Percentiles rank a stretch among this genome's conserved stretches.
These are phyloP conservation scores for Macroventuria anomochaeta DNA, from an alignment of 2,329 filamentous ascomycete species.

Conservation along the genomic window DNA sequence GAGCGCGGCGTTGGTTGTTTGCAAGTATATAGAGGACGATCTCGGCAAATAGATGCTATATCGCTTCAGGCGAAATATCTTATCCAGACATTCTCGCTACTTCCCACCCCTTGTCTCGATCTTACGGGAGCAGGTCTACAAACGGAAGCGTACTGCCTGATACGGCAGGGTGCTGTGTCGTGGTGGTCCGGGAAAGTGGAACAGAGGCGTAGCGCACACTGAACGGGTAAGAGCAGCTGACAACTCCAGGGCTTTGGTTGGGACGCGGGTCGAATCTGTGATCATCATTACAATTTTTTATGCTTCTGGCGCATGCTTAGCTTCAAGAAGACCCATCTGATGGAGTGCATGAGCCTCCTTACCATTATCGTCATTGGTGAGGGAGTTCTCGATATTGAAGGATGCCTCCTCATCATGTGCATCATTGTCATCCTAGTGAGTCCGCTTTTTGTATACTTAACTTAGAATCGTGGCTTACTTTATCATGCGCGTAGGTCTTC, in stretches of 20 bases:
- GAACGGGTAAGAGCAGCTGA: neutral
- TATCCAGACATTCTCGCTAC: neutral
- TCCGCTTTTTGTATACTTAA: neutral
- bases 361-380: conserved; percentile 72
- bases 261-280: conserved; percentile 54
- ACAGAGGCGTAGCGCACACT: neutral
- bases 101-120: neutral
- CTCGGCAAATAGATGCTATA: conserved; percentile 5
- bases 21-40: neutral
- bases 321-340: conserved; percentile 68
- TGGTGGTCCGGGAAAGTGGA: neutral
- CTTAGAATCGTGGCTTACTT: neutral
- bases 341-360: conserved; percentile 67
- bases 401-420: conserved; percentile 46
- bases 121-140: neutral
- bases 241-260: neutral
- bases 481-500: conserved; percentile 52
- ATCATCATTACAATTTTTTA: conserved; percentile 61
- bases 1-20: conserved; percentile 9
- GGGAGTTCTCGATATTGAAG: conserved; percentile 56
- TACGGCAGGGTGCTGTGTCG: neutral
- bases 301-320: conserved; percentile 63
- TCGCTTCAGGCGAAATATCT: neutral
- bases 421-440: conserved; percentile 46
- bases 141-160: neutral